Evolutionary conservation across 1,139 yeast species (phyloP).

Genomic region (Torulaspora globosa): DNA sequence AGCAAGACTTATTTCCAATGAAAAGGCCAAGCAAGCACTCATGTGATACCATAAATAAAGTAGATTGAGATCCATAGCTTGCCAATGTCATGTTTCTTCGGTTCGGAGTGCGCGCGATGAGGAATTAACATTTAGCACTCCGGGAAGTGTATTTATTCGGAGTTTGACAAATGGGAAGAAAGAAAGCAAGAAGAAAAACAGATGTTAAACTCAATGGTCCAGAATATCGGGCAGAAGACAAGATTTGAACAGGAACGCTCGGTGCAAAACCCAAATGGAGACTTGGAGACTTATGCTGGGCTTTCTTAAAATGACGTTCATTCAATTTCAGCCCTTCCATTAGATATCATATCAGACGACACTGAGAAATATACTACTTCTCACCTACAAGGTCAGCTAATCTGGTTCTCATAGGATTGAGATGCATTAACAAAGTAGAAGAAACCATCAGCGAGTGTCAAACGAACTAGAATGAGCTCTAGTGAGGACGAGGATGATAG

Average conservation of each 20-base stretch:
- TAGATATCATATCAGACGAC: neutral
- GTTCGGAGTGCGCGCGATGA: neutral
- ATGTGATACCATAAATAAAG: neutral
- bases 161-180: neutral
- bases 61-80: neutral
- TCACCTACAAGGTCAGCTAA: neutral
- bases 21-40: neutral
- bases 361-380: neutral
- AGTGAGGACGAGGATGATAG: slow-evolving; percentile 73
- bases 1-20: slow-evolving; percentile 31
- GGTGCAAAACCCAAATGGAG: no score
- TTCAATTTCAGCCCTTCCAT: neutral
- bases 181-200: no score
- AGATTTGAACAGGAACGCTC: no score
- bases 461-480: slow-evolving; percentile 23
- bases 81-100: neutral
- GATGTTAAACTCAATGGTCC: no score
- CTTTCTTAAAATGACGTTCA: no score
- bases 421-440: neutral
- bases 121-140: neutral
- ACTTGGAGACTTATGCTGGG: no score
- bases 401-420: no score
- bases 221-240: no score
- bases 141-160: neutral
- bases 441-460: neutral